Evolutionary conservation across 305 asterid species (phyloP), one percentile per base, ranked within the genome.

Genomic region (Fraxinus paxiana): DNA sequence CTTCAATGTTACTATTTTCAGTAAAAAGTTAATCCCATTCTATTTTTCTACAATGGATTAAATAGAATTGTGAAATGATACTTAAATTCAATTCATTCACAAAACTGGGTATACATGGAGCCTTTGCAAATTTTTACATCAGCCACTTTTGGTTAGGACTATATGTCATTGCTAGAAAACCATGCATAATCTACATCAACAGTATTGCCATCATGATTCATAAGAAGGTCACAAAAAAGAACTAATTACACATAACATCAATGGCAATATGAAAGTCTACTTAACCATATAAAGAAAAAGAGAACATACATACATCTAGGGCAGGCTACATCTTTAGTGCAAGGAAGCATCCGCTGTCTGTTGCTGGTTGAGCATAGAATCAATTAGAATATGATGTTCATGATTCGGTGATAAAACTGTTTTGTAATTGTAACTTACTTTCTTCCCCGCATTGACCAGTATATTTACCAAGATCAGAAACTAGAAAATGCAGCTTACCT

Each of bases 271-370:
- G 30, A 28, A 65, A 26, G 73, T 24, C 74, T 13, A 67, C 38
- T 5, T 67, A 67, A 67, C 41, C 38, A 30, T 67, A 30, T 28
- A 67, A 65, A 80, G 46, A 81, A 70, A 51, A 30, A 80, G 26
- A 77, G 1, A 46, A 59, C 33, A 37, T 17, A 83, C 90, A 83
- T 83, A 90, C 93, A 82, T 79, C 84, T 86, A 46, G 91, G 93
- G 84, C 93, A 90, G 83, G 35, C 81, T 7, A 82, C 83, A 73
- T 88, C 86, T 51, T 70, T 83, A 9, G 76, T 54, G 82, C 93
- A 90, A 1, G 93, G 93, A 81, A 87, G 89, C 75, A 87, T 83
- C 71, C 83, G 87, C 77, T 82, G 82, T 77, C 92, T 90, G 89
- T 82, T 80, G 77, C 81, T 83, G 69, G 73, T 77, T 30, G 83